Percentiles rank a stretch among this genome's conserved stretches.
These are phyloP conservation scores for Erodium chrysanthum DNA, from an alignment of 441 rosid species.

Conservation along the genomic window DNA sequence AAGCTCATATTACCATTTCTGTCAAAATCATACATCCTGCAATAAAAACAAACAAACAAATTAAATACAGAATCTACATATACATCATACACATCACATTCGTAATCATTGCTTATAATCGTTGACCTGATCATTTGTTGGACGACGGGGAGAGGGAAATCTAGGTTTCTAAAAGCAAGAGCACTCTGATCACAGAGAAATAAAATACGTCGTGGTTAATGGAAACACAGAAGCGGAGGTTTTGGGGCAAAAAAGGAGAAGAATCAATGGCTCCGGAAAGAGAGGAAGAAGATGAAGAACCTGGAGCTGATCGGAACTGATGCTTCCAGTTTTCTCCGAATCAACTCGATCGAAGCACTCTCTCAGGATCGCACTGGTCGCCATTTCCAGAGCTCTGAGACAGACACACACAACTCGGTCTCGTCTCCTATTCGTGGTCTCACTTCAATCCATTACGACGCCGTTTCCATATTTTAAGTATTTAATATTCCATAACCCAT, in stretches of 20 bases:
- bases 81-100: too few relatives aligned
- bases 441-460: not conserved
- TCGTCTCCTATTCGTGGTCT: not conserved
- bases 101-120: not conserved
- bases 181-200: slow-evolving; percentile 31
- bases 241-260: not conserved
- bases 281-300: slow-evolving; percentile 17
- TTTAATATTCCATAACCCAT: too few relatives aligned
- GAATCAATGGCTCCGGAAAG: not conserved
- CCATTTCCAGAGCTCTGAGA: slow-evolving; percentile 24
- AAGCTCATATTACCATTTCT: slow-evolving; percentile 61
- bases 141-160: slow-evolving; percentile 44
- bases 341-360: slow-evolving; percentile 64
- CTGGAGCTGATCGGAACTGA: slow-evolving; percentile 52
- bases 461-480: not conserved
- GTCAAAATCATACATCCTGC: slow-evolving; percentile 69
- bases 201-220: not conserved
- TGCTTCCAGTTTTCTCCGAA: slow-evolving; percentile 42
- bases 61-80: too few relatives aligned
- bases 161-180: slow-evolving; percentile 47
- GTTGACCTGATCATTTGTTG: slow-evolving; percentile 63
- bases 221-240: not conserved
- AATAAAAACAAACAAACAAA: not conserved
- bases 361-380: slow-evolving; percentile 33
- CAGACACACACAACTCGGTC: not conserved